Conservation (phyloP, 2,329 filamentous ascomycete genomes). For the Xylaria sp. region DNA sequence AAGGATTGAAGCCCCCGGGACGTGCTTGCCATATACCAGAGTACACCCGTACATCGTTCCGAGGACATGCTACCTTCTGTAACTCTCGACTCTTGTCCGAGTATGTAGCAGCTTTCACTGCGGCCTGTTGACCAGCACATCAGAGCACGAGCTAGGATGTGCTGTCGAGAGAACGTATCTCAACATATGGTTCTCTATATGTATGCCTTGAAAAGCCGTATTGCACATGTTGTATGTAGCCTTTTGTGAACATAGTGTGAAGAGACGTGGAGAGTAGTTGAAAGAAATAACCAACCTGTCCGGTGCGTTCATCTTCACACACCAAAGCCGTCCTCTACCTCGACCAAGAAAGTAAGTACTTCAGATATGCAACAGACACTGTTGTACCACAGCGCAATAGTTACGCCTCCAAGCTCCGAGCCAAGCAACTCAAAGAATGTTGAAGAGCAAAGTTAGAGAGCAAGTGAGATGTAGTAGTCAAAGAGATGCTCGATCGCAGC, state of each 20-base stretch:
- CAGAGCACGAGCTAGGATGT: background rate
- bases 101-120: background rate
- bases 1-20: background rate
- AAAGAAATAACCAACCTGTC: constrained; percentile 58
- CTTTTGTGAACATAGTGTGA: background rate
- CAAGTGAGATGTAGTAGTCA: background rate
- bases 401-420: background rate
- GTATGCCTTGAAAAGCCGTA: background rate
- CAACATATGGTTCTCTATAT: background rate
- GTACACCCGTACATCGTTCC: background rate
- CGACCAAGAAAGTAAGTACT: background rate
- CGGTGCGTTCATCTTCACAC: constrained; percentile 63
- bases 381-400: background rate
- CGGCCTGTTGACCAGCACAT: background rate
- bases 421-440: background rate
- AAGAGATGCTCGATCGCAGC: background rate
- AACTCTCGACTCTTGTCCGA: background rate
- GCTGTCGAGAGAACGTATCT: background rate
- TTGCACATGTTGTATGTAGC: background rate
- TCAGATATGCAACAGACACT: background rate
- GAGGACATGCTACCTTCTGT: background rate
- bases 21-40: constrained; percentile 2
- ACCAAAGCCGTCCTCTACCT: background rate
- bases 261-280: background rate
- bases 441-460: background rate